Evolutionary conservation across 1,284 basidiomycete species (phyloP).

Genomic region (Fomitiporia mediterranea): DNA sequence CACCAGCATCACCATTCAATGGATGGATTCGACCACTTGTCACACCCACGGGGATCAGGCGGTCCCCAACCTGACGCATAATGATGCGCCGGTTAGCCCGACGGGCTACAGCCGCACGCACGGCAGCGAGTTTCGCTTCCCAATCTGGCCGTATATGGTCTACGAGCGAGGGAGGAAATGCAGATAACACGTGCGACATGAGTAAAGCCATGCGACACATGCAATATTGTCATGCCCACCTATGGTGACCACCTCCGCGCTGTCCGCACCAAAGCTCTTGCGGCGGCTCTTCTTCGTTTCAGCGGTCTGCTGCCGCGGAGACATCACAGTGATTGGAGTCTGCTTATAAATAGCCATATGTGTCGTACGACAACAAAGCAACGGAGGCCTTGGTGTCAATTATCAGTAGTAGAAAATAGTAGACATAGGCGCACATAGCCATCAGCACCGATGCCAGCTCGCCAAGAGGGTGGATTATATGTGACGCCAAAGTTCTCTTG

Average conservation of each 20-base stretch:
- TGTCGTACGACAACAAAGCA: not conserved
- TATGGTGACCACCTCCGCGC: slow-evolving; percentile 85
- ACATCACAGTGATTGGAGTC: slow-evolving; percentile 28
- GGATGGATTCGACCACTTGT: slow-evolving; percentile 76
- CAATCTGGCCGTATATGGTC: slow-evolving; percentile 94
- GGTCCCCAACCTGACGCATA: slow-evolving; percentile 97
- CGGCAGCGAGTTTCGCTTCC: slow-evolving; percentile 87
- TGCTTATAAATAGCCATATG: slow-evolving; percentile 9
- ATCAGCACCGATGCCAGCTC: slow-evolving; percentile 68
- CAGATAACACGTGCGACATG: not conserved
- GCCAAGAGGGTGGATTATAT: slow-evolving; percentile 81
- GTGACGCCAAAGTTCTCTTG: slow-evolving; percentile 95
- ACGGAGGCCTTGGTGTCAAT: not conserved
- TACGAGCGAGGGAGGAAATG: slow-evolving; percentile 27
- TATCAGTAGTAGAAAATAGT: not conserved
- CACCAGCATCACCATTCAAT: slow-evolving; percentile 34
- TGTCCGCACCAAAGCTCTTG: slow-evolving; percentile 73
- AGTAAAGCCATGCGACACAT: slow-evolving; percentile 6
- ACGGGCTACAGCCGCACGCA: slow-evolving; percentile 82
- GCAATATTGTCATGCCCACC: slow-evolving; percentile 44
- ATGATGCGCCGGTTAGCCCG: slow-evolving; percentile 94
- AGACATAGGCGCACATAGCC: slow-evolving; percentile 42
- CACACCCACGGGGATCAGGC: slow-evolving; percentile 94
- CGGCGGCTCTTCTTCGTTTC: slow-evolving; percentile 60
- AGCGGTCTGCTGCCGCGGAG: slow-evolving; percentile 37